Base-by-base conservation (phyloP, 495 filamentous ascomycete genomes). In the Podospora didyma region DNA sequence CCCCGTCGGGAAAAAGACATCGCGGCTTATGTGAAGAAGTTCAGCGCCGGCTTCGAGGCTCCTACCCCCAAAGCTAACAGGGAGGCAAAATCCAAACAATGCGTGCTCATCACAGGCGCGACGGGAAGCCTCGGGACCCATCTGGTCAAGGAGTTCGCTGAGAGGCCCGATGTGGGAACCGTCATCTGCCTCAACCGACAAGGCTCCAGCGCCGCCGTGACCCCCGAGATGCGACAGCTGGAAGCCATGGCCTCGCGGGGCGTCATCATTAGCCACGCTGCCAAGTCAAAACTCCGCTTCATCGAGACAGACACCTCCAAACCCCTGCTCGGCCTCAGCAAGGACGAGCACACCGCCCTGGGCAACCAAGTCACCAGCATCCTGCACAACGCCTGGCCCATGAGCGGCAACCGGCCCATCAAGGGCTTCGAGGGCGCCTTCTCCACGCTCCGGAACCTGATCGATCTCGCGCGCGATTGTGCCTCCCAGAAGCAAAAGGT, bases 331-430 rank as follows among this genome's bases (percentile, higher is more conserved):
- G 83, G 82, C 2, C 71, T 86, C 0, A 20, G 70, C 0, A 11
- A 34, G 0, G 34, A 82, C 53, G 28, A 68, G 20, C 20, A 46
- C 3, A 70, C 82, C 2, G 49, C n/a, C n/a, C n/a, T 69, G 3
- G 50, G 62, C 3, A 66, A 44, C n/a, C n/a, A n/a, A n/a, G 78
- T 79, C 1, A 84, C 81, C 0, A 75, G 82, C 45, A 77, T 85
- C 19, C 59, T 84, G 34, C 81, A 85, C 63, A 84, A 81, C 52
- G 82, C 81, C 4, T 84, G 80, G 81, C 79, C 77, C 0, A 83
- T 85, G 80, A 79, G 71, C 56, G 73, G 59, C 22, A 76, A 64
- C 23, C 65, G 75, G 1, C 66, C 73, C 0, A 20, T 85, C 0
- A 58, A 68, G 1, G 69, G 61, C 7, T 80, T 81, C 35, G 79